Base-by-base conservation (phyloP, 257 asterid genomes). In the Voacanga thouarsii region DNA sequence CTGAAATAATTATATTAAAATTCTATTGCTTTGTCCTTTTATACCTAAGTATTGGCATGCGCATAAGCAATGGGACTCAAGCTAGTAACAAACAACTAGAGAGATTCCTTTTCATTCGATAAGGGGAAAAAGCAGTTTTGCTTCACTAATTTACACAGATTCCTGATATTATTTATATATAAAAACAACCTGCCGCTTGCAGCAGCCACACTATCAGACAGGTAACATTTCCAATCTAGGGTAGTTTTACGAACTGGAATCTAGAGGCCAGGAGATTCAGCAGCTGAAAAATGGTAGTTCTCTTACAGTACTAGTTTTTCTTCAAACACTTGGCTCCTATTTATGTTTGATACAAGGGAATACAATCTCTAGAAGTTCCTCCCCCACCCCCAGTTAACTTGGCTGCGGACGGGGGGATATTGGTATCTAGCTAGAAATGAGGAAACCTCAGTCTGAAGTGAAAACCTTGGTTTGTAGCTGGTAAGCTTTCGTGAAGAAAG, bases 401-500 rank as follows among this genome's bases (percentile, higher is more conserved):
- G 23, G 18, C 23, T 23, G 1, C 18, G n/a, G 19, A 3, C 2
- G 10, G 56, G 19, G 24, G 37, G 2, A n/a, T n/a, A n/a, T n/a
- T 47, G 51, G 14, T 47, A 3, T 24, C 12, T 66, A 16, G 43
- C 23, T 2, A 19, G 53, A 75, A 57, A 16, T 33, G 37, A 33
- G 23, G 16, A 43, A 61, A 26, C 51, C 53, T 90, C 80, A 93
- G n/a, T 94, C 94, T 1, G 83, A 64, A n/a, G 83, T 65, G 75
- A 92, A 94, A 57, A 94, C 99, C 7, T 84, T 76, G 10, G 85
- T 77, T 82, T 92, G 97, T 39, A 94, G 82, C 82, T 94, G 99
- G 60, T 88, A 92, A 60, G 97, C 92, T 80, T 88, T 91, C 53
- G 99, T 94, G 86, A 94, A 94, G 89, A 94, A 94, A 10, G 92